Evolutionary conservation across 2,329 filamentous ascomycete species (phyloP).

Genomic region (Pyrenochaeta sp.): DNA sequence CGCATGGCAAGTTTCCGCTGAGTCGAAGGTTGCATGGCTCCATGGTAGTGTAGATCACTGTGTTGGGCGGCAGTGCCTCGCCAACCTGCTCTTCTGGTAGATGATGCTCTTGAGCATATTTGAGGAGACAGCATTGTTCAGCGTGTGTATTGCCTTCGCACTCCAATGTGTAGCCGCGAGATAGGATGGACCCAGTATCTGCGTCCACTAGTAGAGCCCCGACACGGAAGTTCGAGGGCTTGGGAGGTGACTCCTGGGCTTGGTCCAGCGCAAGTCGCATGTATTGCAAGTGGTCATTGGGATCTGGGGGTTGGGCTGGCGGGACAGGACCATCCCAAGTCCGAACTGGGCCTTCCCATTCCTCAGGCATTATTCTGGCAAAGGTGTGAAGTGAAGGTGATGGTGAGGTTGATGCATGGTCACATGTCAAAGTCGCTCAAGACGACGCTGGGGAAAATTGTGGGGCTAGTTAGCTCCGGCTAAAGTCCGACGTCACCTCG

Average conservation of each 20-base stretch:
- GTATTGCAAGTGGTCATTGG: slow-evolving; percentile 51
- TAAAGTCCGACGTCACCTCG: slow-evolving; percentile 29
- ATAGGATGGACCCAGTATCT: slow-evolving; percentile 66
- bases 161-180: slow-evolving; percentile 90
- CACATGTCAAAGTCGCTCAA: slow-evolving; percentile 3
- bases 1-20: slow-evolving; percentile 78
- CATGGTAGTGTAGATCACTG: slow-evolving; percentile 88
- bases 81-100: slow-evolving; percentile 63
- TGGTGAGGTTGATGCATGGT: slow-evolving; percentile 3
- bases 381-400: slow-evolving; percentile 12
- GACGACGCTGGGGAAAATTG: no score
- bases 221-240: slow-evolving; percentile 90
- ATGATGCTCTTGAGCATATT: slow-evolving; percentile 59
- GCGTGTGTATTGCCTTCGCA: slow-evolving; percentile 93
- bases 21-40: slow-evolving; percentile 80
- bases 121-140: slow-evolving; percentile 88
- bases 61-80: slow-evolving; percentile 59
- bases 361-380: slow-evolving; percentile 27
- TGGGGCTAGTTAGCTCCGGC: slow-evolving; percentile 24
- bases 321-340: slow-evolving; percentile 28
- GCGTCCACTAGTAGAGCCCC: slow-evolving; percentile 82
- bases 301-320: slow-evolving; percentile 23
- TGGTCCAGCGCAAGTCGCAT: slow-evolving; percentile 78
- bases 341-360: slow-evolving; percentile 25
- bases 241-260: slow-evolving; percentile 80